Conservation (phyloP, 306 rosid species). For the Malus sieversii region DNA sequence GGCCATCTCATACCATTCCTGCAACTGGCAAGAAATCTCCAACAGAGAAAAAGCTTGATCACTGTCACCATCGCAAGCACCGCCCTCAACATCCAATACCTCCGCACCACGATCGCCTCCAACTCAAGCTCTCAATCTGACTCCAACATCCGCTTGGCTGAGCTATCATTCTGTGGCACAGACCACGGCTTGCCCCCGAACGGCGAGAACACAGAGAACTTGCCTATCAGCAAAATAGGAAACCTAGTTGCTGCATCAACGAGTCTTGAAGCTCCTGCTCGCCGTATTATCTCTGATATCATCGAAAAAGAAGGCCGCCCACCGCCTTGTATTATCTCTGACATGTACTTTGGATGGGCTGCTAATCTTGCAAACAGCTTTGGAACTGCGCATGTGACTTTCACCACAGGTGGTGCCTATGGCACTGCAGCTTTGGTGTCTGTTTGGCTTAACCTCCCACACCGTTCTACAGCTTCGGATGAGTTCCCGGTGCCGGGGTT, state of each 20-base stretch:
- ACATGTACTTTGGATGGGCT: constrained; percentile 57
- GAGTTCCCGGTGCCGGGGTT: constrained; percentile 57
- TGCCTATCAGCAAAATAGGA: constrained; percentile 14
- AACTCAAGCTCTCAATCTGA: neutral
- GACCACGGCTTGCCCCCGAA: constrained; percentile 47
- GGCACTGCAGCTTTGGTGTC: constrained; percentile 61
- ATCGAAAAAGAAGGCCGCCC: constrained; percentile 36
- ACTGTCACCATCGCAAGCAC: constrained; percentile 58
- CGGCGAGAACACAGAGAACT: constrained; percentile 52
- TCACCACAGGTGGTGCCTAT: constrained; percentile 65
- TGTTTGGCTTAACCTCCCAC: constrained; percentile 59
- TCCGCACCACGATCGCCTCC: constrained; percentile 31
- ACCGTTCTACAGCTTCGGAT: constrained; percentile 27
- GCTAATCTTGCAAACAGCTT: constrained; percentile 35
- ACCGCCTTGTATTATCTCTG: constrained; percentile 36
- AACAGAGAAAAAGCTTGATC: constrained; percentile 19
- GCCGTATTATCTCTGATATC: constrained; percentile 23
- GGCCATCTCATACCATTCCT: constrained; percentile 77
- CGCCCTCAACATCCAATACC: constrained; percentile 51
- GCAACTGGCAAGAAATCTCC: constrained; percentile 48
- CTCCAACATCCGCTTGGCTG: constrained; percentile 30
- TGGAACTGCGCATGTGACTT: constrained; percentile 28
- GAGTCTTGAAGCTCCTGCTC: constrained; percentile 43
- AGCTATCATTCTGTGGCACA: constrained; percentile 30
- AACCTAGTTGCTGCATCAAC: constrained; percentile 29